Evolutionary conservation across 345 rosid genomes (phyloP).

Genomic region (Leavenworthia alabamica): DNA sequence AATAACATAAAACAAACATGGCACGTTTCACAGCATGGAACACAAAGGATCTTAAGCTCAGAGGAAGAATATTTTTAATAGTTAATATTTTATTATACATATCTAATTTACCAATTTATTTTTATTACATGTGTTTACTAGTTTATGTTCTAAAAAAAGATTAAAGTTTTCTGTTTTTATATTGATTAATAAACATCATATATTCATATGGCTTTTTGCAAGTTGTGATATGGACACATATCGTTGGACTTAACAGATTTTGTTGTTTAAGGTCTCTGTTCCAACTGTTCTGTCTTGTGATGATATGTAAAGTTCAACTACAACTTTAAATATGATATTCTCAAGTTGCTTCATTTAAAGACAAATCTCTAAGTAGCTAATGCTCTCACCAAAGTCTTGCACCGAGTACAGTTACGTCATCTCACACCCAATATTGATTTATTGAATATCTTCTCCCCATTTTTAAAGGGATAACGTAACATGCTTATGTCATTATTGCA

Average conservation of each 20-base stretch:
- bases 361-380: background rate
- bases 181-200: background rate
- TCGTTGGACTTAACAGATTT: background rate
- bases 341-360: background rate
- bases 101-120: background rate
- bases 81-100: background rate
- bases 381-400: background rate
- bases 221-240: background rate
- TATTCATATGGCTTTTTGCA: background rate
- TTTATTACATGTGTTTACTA: background rate
- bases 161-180: background rate
- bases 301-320: background rate
- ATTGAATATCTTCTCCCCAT: background rate
- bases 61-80: background rate
- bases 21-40: background rate
- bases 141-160: background rate
- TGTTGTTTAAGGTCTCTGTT: background rate
- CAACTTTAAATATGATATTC: background rate
- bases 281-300: background rate
- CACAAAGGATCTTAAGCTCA: background rate
- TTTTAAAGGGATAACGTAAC: constrained; percentile 7
- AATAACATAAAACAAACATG: background rate
- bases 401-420: constrained; percentile 5
- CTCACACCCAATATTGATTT: background rate
- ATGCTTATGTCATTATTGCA: background rate